Base-by-base conservation (phyloP, 305 asterid genomes). In the Solanum aculeatissimum region DNA sequence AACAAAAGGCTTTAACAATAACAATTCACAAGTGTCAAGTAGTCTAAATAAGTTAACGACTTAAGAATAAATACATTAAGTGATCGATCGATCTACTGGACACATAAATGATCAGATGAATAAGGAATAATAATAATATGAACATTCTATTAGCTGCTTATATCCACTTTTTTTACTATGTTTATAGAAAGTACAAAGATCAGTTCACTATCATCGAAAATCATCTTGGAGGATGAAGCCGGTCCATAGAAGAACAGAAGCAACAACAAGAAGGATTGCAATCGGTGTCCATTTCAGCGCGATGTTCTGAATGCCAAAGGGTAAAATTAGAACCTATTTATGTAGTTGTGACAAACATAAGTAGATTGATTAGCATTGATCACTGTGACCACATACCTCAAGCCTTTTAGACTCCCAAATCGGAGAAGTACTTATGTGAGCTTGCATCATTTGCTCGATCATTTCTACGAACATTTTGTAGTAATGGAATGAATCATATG, bases 281-380 rank as follows among this genome's bases (percentile, higher is more conserved):
- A 87, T 42, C 15, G 94, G 96, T 51, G 89, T 91, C 94, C 96
- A 91, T 88, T 91, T 91, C 86, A 90, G 83, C 57, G 96, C 93
- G 32, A 91, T 86, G 14, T 85, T 83, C 95, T 93, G 86, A 32
- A 15, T 16, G 27, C 10, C 81, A 71, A 78, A 40, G 27, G 29
- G 5, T 3, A 51, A 62, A 43, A 51, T 42, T 69, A 27, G 19
- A 85, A 12, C 21, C 47, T 70, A 32, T 71, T 58, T 69, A 53
- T 60, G 35, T 9, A 71, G 54, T 60, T 35, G 9, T 66, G 16
- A 57, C 74, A 42, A 35, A 53, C 21, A 47, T 18, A 68, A 38
- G 7, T 71, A 27, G 43, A 38, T 82, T 32, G 7, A 66, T 43
- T 42, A 15, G 27, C 45, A 70, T 23, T 38, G 70, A 4, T 5